Evolutionary conservation across 768 basidiomycete species (phyloP).

Genomic region (Hypholoma sublateritium): DNA sequence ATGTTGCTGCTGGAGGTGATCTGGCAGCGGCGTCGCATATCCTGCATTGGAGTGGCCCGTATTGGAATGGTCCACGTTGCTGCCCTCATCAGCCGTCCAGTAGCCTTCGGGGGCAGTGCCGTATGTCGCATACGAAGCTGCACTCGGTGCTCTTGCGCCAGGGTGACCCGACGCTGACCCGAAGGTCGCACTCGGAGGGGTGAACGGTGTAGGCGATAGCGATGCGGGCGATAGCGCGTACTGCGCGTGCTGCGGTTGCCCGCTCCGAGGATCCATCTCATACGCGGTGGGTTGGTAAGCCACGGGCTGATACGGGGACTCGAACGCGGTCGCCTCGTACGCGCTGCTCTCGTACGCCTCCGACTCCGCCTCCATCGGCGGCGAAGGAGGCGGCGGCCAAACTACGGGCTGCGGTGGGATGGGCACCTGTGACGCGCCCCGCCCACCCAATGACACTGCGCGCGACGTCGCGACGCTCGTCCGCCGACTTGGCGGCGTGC

Average conservation of each 20-base stretch:
- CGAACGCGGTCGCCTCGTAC: neutral
- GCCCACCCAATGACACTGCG: slow-evolving; percentile 17
- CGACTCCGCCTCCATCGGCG: neutral
- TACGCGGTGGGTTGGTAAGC: slow-evolving; percentile 20
- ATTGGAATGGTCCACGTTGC: neutral
- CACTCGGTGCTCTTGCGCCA: slow-evolving; percentile 32
- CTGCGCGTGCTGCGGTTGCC: slow-evolving; percentile 13
- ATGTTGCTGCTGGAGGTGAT: slow-evolving; percentile 7
- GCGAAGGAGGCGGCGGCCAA: slow-evolving; percentile 5
- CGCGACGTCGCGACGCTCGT: slow-evolving; percentile 34
- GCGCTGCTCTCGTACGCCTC: neutral
- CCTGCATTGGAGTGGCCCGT: too few relatives aligned
- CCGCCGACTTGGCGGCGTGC: slow-evolving; percentile 40
- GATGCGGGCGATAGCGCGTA: neutral
- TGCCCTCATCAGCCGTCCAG: slow-evolving; percentile 30
- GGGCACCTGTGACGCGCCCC: slow-evolving; percentile 26
- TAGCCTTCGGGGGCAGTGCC: slow-evolving; percentile 46
- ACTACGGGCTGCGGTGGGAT: slow-evolving; percentile 22
- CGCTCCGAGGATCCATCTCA: slow-evolving; percentile 40
- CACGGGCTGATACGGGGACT: neutral
- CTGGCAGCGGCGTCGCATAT: neutral
- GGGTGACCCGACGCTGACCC: neutral
- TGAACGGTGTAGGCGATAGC: neutral
- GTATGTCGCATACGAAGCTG: slow-evolving; percentile 39
- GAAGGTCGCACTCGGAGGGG: neutral